Base-by-base conservation (phyloP, 208 protist genomes). In the Acanthamoeba sp. region DNA sequence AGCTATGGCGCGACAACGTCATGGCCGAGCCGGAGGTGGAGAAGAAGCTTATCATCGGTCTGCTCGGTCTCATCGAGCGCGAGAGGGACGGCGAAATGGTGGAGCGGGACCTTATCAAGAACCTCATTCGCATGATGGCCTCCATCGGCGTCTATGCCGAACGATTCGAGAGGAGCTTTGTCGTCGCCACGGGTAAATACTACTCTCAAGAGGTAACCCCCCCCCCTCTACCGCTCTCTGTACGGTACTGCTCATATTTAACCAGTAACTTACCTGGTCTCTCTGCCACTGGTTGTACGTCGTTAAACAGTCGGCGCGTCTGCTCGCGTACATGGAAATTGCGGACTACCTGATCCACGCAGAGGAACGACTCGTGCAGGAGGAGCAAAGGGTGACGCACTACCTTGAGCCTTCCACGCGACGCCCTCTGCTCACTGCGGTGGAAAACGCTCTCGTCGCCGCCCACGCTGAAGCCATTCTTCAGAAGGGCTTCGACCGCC, bases 271-370 rank as follows among this genome's bases (percentile, higher is more conserved):
- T n/a, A n/a, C n/a, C n/a, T n/a, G n/a, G n/a, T n/a, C n/a, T n/a
- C n/a, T n/a, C n/a, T n/a, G n/a, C n/a, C n/a, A n/a, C 64, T 80
- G 24, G 32, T 80, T 24, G 12, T 29, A 16, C 24, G 32, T 38
- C 24, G 22, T 48, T 64, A 1, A 3, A 29, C 32, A 92, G 78
- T 62, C 40, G 55, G 18, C 45, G 36, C 71, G 57, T 24, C 40
- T 91, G 45, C 42, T 76, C 14, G 48, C 40, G 34, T 18, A 64
- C 16, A 34, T 71, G 40, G 95, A 95, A 24, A 85, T 96, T 0
- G 89, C 95, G 18, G 48, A 66, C 36, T 97, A 97, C 90, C 62
- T 97, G 22, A 76, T 71, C 38, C 95, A 97, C 84, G 94, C 95
- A 5, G 62, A 95, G n/a, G 69, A 82, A 14, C 91, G 96, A 50